phyloP scores from a whole-genome alignment of 2,329 filamentous ascomycete genomes.

The Colletotrichum tamarilloi region DNA sequence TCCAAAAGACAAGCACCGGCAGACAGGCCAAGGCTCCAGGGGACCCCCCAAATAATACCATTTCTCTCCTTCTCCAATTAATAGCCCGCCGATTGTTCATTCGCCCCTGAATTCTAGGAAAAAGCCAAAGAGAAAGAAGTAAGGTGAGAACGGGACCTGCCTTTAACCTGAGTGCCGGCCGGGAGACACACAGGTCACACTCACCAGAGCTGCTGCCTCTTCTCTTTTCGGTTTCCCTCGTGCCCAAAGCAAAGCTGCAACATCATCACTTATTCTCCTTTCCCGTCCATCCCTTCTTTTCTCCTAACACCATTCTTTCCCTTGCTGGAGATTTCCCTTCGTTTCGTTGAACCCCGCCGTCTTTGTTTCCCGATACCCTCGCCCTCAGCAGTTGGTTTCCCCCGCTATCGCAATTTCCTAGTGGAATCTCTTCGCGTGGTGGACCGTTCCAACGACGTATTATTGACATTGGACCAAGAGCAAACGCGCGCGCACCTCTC shows the following conservation, averaged over 20 bases:
- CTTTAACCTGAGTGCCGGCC: slow-evolving; percentile 15
- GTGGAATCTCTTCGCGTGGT: slow-evolving; percentile 14
- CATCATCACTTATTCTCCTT: slow-evolving; percentile 15
- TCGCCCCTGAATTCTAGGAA: slow-evolving; percentile 31
- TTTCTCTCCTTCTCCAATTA: slow-evolving; percentile 34
- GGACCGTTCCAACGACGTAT: slow-evolving; percentile 20
- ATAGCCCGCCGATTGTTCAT: slow-evolving; percentile 27
- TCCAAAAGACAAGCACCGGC: slow-evolving; percentile 16
- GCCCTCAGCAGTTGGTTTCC: slow-evolving; percentile 3
- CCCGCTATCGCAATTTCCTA: slow-evolving; percentile 18
- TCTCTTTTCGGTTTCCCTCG: background rate
- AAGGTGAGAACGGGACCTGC: background rate
- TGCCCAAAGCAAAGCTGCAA: background rate
- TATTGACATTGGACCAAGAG: slow-evolving; percentile 18
- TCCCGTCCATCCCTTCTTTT: background rate
- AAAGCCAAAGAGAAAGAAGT: slow-evolving; percentile 9
- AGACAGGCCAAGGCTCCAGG: slow-evolving; percentile 31
- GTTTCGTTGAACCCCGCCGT: slow-evolving; percentile 13
- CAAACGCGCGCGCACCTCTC: slow-evolving; percentile 24
- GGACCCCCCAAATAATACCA: slow-evolving; percentile 28
- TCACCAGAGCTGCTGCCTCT: background rate
- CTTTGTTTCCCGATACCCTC: slow-evolving; percentile 20
- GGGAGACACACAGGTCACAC: background rate
- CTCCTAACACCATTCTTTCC: slow-evolving; percentile 16
- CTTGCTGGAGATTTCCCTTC: slow-evolving; percentile 27